These are phyloP conservation scores for Umbelopsis sp. DNA, from an alignment of 192 early-diverging fungal species.

Conservation along the genomic window DNA sequence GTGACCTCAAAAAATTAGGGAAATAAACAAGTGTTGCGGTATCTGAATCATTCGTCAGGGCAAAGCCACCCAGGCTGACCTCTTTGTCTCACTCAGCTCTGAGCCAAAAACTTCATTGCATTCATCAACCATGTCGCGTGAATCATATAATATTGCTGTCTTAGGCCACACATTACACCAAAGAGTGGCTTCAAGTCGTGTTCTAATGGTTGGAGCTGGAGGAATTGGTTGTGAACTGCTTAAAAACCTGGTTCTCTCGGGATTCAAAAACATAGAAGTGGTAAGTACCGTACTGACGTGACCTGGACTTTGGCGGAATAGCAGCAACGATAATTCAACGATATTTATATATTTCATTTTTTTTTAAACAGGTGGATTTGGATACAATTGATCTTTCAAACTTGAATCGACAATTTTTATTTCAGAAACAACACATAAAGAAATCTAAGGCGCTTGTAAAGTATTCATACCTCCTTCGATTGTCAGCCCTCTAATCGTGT, in stretches of 20 bases:
- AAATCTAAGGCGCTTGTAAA: constrained; percentile 89
- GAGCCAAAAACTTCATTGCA: background rate
- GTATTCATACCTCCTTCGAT: constrained; percentile 17
- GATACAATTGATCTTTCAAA: constrained; percentile 99
- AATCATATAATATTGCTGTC: constrained; percentile 27
- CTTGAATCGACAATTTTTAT: constrained; percentile 98
- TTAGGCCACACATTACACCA: constrained; percentile 32
- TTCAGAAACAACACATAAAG: constrained; percentile 91
- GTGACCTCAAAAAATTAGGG: constrained; percentile 1
- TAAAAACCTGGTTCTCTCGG: constrained; percentile 90
- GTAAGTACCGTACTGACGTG: constrained; percentile 32
- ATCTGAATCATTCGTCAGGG: background rate
- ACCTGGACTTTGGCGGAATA: no score
- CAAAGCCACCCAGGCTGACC: background rate
- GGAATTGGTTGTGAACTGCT: constrained; percentile 99
- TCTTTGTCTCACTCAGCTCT: background rate
- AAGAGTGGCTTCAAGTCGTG: constrained; percentile 34
- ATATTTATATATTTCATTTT: background rate
- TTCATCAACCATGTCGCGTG: constrained; percentile 20
- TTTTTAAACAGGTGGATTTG: constrained; percentile 81
- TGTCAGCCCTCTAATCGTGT: background rate
- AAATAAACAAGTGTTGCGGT: constrained; percentile 12
- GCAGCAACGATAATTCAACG: no score
- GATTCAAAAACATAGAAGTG: constrained; percentile 82
- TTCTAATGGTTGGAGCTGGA: constrained; percentile 82